Conservation (phyloP, 164 flowering plant genomes). For the Magnolia changhungtana region DNA sequence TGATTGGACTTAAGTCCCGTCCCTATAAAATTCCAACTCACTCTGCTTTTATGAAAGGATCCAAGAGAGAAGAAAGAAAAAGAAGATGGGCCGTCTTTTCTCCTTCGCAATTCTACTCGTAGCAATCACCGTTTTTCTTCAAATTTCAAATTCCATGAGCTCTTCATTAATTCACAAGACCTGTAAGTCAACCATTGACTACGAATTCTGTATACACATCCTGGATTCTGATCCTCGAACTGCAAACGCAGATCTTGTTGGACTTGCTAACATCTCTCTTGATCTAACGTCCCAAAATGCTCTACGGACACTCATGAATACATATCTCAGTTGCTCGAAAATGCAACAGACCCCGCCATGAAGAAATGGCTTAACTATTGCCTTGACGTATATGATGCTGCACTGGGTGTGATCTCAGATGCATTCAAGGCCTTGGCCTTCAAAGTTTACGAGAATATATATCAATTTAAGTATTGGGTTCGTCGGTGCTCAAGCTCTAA, state of each 20-base stretch:
- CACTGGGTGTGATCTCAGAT: background rate
- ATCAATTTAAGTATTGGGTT: too few relatives aligned
- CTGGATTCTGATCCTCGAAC: background rate
- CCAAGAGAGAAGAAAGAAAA: too few relatives aligned
- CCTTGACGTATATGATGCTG: background rate
- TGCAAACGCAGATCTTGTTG: background rate
- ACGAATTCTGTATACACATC: background rate
- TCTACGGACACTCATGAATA: background rate
- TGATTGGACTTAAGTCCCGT: too few relatives aligned
- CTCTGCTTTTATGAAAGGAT: too few relatives aligned
- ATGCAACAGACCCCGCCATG: background rate
- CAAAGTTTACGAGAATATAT: too few relatives aligned
- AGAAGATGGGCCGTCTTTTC: too few relatives aligned
- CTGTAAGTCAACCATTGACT: background rate
- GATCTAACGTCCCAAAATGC: background rate
- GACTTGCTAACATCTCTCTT: background rate
- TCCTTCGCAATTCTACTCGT: too few relatives aligned
- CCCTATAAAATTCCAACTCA: too few relatives aligned
- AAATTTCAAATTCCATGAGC: too few relatives aligned
- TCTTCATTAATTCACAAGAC: too few relatives aligned
- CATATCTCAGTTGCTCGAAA: background rate
- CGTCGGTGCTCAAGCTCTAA: too few relatives aligned
- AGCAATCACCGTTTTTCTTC: too few relatives aligned
- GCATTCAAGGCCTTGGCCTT: background rate
- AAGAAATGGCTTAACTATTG: background rate